Evolutionary conservation across 2,329 filamentous ascomycete species (phyloP).

Genomic region (Fusarium xyrophilum): DNA sequence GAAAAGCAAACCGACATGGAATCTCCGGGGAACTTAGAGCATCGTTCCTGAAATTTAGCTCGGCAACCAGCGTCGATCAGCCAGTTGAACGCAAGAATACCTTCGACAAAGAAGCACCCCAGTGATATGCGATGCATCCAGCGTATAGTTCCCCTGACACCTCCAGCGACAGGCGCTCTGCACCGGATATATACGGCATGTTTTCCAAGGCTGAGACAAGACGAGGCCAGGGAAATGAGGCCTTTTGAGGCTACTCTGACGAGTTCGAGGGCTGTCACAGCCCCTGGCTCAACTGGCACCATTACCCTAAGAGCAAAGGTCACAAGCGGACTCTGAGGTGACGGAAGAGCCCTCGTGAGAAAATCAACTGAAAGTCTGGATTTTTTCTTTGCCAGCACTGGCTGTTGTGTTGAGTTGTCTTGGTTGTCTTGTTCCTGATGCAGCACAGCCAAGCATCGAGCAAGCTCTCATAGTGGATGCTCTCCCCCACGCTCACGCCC

Average conservation of each 20-base stretch:
- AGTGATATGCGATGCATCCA: slow-evolving; percentile 1
- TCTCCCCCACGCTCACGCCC: slow-evolving; percentile 30
- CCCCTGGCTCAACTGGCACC: background rate
- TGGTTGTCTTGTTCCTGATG: background rate
- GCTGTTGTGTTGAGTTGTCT: background rate
- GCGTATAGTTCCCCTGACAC: background rate
- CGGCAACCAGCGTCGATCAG: slow-evolving; percentile 8
- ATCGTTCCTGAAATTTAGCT: slow-evolving; percentile 1
- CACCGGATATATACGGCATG: slow-evolving; percentile 4
- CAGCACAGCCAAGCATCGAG: slow-evolving; percentile 1
- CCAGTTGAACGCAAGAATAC: background rate
- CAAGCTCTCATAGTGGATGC: slow-evolving; percentile 9
- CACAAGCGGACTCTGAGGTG: slow-evolving; percentile 23
- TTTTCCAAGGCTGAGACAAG: background rate
- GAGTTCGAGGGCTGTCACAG: slow-evolving; percentile 8
- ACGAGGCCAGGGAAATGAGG: slow-evolving; percentile 25
- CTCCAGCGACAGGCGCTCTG: background rate
- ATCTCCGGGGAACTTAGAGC: background rate
- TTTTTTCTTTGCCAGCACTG: background rate
- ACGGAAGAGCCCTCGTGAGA: slow-evolving; percentile 14
- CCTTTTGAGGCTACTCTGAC: slow-evolving; percentile 25
- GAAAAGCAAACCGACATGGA: slow-evolving; percentile 7
- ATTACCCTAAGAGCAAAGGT: slow-evolving; percentile 8
- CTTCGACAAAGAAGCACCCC: background rate
- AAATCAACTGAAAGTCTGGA: background rate